A percentile compares a stretch with the other conserved stretches of the same genome.
Evolutionary conservation across 2,329 filamentous ascomycete species (phyloP).

Genomic region (Sordariomycetes sp.): DNA sequence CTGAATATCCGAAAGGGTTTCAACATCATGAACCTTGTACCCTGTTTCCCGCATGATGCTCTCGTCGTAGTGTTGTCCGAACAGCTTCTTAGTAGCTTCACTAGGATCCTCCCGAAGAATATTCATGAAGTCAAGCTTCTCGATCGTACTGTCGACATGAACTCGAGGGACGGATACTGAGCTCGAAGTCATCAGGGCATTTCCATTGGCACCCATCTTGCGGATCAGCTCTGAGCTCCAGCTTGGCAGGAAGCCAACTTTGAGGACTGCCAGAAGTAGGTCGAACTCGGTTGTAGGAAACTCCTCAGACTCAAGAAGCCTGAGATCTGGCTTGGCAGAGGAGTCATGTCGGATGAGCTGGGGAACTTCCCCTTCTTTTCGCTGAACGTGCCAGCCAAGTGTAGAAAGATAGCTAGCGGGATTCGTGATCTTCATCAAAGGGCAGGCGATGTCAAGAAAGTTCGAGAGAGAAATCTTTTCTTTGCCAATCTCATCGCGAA

Average conservation of each 20-base stretch:
- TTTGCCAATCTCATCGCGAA: constrained; percentile 39
- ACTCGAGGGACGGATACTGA: constrained; percentile 1
- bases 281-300: constrained; percentile 18
- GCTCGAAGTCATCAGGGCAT: constrained; percentile 17
- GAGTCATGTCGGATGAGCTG: constrained; percentile 9
- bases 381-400: constrained; percentile 34
- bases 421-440: constrained; percentile 34
- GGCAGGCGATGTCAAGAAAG: constrained; percentile 35
- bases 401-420: constrained; percentile 32
- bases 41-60: constrained; percentile 5
- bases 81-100: constrained; percentile 11
- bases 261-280: constrained; percentile 13
- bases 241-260: constrained; percentile 15
- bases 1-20: constrained; percentile 8
- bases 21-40: constrained; percentile 7
- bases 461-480: constrained; percentile 32
- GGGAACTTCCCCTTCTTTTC: constrained; percentile 14
- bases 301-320: constrained; percentile 1
- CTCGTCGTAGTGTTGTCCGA: constrained; percentile 8
- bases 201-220: constrained; percentile 11
- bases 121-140: constrained; percentile 12
- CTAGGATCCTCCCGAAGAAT: constrained; percentile 8
- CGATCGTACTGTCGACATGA: constrained; percentile 6
- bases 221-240: constrained; percentile 12
- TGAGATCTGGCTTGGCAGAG: neutral